A percentile compares a stretch with the other conserved stretches of the same genome.
phyloP scores from a whole-genome alignment of 192 early-diverging fungal genomes.

The Chytriomyces sp. region DNA sequence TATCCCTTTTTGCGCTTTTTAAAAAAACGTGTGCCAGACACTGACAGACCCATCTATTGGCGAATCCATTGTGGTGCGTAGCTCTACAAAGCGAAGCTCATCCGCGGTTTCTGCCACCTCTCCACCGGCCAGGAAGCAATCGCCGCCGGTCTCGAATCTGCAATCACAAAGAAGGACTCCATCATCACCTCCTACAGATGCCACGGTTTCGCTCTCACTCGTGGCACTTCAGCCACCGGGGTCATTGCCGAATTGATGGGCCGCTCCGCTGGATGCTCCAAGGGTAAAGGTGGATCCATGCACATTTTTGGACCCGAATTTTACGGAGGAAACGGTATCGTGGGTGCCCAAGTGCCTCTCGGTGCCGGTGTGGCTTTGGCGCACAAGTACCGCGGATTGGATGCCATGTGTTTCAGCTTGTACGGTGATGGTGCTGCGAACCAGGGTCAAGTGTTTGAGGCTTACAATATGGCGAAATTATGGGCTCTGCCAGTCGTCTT shows the following conservation, averaged over 20 bases:
- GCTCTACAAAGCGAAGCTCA: slow-evolving; percentile 95
- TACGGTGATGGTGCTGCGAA: slow-evolving; percentile 98
- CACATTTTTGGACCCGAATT: slow-evolving; percentile 97
- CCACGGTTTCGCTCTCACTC: slow-evolving; percentile 94
- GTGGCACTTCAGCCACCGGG: slow-evolving; percentile 62
- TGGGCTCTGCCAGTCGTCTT: slow-evolving; percentile 93
- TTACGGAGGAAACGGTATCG: slow-evolving; percentile 99
- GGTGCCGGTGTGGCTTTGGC: slow-evolving; percentile 78
- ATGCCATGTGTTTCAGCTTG: slow-evolving; percentile 84
- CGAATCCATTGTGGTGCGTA: slow-evolving; percentile 28
- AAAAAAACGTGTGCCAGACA: no score
- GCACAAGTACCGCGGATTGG: slow-evolving; percentile 85
- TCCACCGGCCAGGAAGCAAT: slow-evolving; percentile 97
- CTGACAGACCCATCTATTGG: not conserved
- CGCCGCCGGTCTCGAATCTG: slow-evolving; percentile 89
- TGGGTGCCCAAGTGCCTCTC: slow-evolving; percentile 87
- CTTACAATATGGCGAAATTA: slow-evolving; percentile 99
- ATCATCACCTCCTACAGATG: slow-evolving; percentile 98
- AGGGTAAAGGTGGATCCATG: slow-evolving; percentile 99
- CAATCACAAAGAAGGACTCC: slow-evolving; percentile 87
- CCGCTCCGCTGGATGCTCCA: slow-evolving; percentile 80
- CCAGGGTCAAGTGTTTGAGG: slow-evolving; percentile 98
- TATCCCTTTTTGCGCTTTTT: not conserved
- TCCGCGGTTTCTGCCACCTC: slow-evolving; percentile 98
- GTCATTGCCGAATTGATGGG: slow-evolving; percentile 69